A percentile compares a stretch with the other conserved stretches of the same genome.
phyloP scores from a whole-genome alignment of 140 eudicot species.

The Ambrosia hybrid region DNA sequence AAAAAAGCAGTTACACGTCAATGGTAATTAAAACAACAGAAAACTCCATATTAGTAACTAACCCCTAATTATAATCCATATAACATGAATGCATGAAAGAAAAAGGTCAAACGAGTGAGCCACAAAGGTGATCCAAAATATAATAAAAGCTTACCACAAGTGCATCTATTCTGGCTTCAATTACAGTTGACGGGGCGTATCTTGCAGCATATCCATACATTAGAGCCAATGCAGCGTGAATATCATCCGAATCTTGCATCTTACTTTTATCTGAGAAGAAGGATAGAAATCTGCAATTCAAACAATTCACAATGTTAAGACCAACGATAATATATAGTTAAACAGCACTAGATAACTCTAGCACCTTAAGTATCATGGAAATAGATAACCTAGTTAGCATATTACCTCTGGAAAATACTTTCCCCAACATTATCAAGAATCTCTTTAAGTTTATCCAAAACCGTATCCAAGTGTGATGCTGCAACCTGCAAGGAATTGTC shows the following conservation, averaged over 20 bases:
- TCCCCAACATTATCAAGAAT: conserved; percentile 86
- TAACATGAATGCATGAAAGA: conserved; percentile 7
- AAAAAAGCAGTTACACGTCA: conserved; percentile 27
- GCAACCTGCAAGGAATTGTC: conserved; percentile 63
- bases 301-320: conserved; percentile 13
- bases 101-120: not conserved
- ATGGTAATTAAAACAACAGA: not conserved
- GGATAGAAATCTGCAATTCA: conserved; percentile 65
- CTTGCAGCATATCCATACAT: conserved; percentile 99
- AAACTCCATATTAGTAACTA: conserved; percentile 12
- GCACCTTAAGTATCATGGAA: not conserved
- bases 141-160: conserved; percentile 65
- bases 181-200: conserved; percentile 96
- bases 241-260: conserved; percentile 94
- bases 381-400: conserved; percentile 10
- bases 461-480: conserved; percentile 95
- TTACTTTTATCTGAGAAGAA: conserved; percentile 83
- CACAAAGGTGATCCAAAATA: not conserved
- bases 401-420: conserved; percentile 75
- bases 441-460: conserved; percentile 88
- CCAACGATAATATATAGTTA: not conserved
- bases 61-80: not conserved
- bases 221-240: conserved; percentile 96
- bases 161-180: conserved; percentile 99
- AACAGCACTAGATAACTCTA: not conserved